These are phyloP conservation scores for Salvia hispanica DNA, from an alignment of 257 asterid species.

Conservation along the genomic window DNA sequence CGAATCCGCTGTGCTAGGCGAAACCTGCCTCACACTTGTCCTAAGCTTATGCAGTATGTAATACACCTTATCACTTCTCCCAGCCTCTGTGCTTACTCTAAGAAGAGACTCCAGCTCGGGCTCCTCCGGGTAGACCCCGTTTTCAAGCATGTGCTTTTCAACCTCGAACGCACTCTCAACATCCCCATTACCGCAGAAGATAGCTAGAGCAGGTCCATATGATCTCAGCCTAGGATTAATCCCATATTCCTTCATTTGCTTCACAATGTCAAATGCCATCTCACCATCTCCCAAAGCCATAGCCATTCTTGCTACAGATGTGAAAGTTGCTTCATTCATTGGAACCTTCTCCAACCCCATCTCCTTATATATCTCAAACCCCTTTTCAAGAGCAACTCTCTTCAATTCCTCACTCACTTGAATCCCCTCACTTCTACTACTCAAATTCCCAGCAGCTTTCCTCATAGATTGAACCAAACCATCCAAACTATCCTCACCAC, in stretches of 20 bases:
- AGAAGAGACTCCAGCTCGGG: constrained; percentile 73
- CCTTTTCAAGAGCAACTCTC: constrained; percentile 56
- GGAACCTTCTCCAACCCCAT: constrained; percentile 62
- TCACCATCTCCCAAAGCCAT: constrained; percentile 76
- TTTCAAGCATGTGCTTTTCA: constrained; percentile 70
- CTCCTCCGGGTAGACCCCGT: constrained; percentile 75
- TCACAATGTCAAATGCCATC: constrained; percentile 71
- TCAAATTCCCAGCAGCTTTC: constrained; percentile 29
- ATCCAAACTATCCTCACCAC: constrained; percentile 42
- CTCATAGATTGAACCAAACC: constrained; percentile 55
- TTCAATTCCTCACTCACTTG: constrained; percentile 61
- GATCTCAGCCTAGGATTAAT: constrained; percentile 70
- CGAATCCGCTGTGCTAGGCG: constrained; percentile 60
- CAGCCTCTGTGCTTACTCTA: constrained; percentile 60
- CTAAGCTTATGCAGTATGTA: constrained; percentile 74
- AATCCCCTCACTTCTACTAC: constrained; percentile 39
- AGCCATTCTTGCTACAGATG: constrained; percentile 87
- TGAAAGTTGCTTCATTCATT: constrained; percentile 79
- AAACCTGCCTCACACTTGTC: constrained; percentile 69
- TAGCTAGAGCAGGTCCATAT: constrained; percentile 76
- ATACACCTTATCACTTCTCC: constrained; percentile 68
- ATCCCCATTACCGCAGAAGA: constrained; percentile 63
- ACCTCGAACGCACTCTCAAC: constrained; percentile 73
- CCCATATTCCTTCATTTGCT: constrained; percentile 66
- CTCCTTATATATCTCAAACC: constrained; percentile 61